Base-by-base conservation (phyloP, 2,329 filamentous ascomycete genomes). In the Fusarium poae region DNA sequence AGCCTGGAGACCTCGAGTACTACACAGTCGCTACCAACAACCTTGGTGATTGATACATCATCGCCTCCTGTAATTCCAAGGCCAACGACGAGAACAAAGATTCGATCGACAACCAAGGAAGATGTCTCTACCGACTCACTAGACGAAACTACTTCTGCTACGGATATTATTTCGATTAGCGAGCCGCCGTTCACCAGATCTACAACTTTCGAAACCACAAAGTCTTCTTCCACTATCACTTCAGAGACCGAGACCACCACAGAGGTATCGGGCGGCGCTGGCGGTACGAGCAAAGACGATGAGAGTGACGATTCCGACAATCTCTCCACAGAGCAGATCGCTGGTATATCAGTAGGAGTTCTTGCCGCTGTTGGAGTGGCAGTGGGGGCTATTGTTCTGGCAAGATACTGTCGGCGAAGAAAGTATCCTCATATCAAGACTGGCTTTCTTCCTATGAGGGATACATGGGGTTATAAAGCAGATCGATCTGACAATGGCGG, bases 281-380 rank as follows among this genome's bases (percentile, higher is more conserved):
- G 55, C 6, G 64, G 51, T 4, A 42, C 44, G 11, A 67, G 56
- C 8, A 67, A 68, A 15, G 68, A 63, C n/a, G 54, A 57, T 16
- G 54, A 56, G 18, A 48, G 63, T 3, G 65, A 62, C 21, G 69
- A 62, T 21, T 61, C 62, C 8, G 45, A 54, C 15, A 58, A 55
- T 30, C 75, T 81, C 16, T 79, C 66, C 30, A 79, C 79, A 9
- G 78, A 77, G 6, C 85, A 89, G 65, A 82, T 90, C 46, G 83
- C 83, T 20, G 89, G 88, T 9, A 88, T 91, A 61, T 80, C 84
- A 2, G 79, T 88, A 6, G 89, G 87, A 8, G 80, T 83, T 13
- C 81, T 83, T 6, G 85, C 83, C 6, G 83, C 82, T 2, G 78
- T 84, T 5, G 76, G 82, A 6, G 69, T 90, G 20, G 84, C 82